Base-by-base conservation (phyloP, 2,329 filamentous ascomycete species). In the Berkeleyomyces rouxiae region DNA sequence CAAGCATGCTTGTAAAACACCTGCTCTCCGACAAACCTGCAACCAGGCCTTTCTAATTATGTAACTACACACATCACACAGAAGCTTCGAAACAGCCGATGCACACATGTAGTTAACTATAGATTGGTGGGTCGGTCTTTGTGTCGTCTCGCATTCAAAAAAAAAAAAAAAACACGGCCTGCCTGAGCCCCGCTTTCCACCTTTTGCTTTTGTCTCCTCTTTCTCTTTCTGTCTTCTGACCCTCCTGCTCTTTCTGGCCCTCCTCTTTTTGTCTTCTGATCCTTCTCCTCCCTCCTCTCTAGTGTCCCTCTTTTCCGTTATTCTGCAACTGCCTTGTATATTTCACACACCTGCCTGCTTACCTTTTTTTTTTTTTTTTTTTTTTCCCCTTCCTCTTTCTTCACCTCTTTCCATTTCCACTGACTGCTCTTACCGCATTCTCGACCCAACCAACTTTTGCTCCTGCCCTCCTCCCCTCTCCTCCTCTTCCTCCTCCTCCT, bases 401-500 rank as follows among this genome's bases (percentile, higher is more conserved):
- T 44, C 43, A 49, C 31, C 39, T 51, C 37, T 39, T 61, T 61
- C 42, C 58, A 16, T 43, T 37, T 11, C 60, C 40, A 31, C 37
- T 23, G 16, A 61, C 11, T 42, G 55, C 11, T 55, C 23, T 59
- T 58, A 59, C 31, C 5, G 31, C 13, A 47, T 47, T 5, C 5
- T 23, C 13, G 13, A 23, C 23, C 23, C 23, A 23, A 23, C 23
- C 23, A 23, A 23, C 23, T 23, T 58, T 62, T 33, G 36, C 51
- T 39, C 46, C 16, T 23, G 43, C 53, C 42, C 33, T 43, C 58
- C 59, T 64, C 62, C 49, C 53, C 61, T 33, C 47, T 60, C 59
- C 82, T 80, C 72, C 83, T 82, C 77, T 57, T 42, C 58, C 57
- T 59, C 40, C 59, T 53, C 23, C 11, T 37, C 55, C 61, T 82